Conservation (phyloP, 805 yeast species). For the Hanseniaspora meyeri region DNA sequence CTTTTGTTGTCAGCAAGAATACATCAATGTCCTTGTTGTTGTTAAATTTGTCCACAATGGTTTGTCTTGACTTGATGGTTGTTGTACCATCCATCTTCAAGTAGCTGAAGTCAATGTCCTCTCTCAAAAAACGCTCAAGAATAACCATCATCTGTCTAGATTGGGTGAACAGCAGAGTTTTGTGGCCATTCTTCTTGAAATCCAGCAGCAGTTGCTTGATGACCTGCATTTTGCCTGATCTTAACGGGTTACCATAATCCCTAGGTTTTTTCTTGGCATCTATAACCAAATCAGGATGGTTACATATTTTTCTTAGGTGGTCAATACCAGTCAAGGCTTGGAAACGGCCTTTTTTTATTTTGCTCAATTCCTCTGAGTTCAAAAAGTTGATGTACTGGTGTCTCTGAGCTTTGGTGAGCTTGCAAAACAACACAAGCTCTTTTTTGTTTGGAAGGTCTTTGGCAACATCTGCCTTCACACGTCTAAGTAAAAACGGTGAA, state of each 20-base stretch:
- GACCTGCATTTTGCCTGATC: slow-evolving; percentile 87
- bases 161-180: slow-evolving; percentile 79
- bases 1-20: slow-evolving; percentile 81
- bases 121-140: slow-evolving; percentile 51
- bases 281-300: slow-evolving; percentile 76
- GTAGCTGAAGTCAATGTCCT: slow-evolving; percentile 35
- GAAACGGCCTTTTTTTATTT: slow-evolving; percentile 61
- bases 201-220: slow-evolving; percentile 57
- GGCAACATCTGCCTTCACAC: slow-evolving; percentile 90
- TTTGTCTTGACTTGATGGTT: slow-evolving; percentile 62
- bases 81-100: slow-evolving; percentile 94
- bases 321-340: slow-evolving; percentile 86
- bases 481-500: slow-evolving; percentile 73
- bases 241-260: slow-evolving; percentile 43
- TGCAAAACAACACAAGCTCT: slow-evolving; percentile 89
- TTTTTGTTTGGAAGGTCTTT: slow-evolving; percentile 84
- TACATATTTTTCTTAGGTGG: slow-evolving; percentile 79
- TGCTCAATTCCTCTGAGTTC: slow-evolving; percentile 58
- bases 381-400: slow-evolving; percentile 62
- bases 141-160: slow-evolving; percentile 90
- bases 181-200: slow-evolving; percentile 69
- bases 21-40: slow-evolving; percentile 40
- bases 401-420: slow-evolving; percentile 64
- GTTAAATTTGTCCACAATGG: slow-evolving; percentile 71
- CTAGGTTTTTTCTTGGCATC: slow-evolving; percentile 21